Conservation (phyloP, 2,329 filamentous ascomycete genomes). For the Colletotrichum cuscutae region DNA sequence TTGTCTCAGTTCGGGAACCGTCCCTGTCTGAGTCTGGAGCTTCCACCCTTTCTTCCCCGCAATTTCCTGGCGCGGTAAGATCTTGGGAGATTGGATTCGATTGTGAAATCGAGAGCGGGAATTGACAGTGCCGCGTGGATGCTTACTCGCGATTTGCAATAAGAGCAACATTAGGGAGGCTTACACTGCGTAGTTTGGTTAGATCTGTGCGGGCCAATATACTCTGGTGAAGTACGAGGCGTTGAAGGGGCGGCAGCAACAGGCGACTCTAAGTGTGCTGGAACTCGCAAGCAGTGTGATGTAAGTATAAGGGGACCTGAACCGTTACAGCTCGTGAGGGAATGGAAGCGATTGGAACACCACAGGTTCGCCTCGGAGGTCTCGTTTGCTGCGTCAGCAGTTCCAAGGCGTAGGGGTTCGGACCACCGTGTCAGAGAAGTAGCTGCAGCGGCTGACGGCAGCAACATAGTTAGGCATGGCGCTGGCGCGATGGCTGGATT, state of each 20-base stretch:
- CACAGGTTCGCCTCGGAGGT: conserved; percentile 6
- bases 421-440: conserved; percentile 29
- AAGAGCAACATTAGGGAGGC: neutral
- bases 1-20: conserved; percentile 32
- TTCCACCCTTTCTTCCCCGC: conserved; percentile 33
- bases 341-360: neutral
- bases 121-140: conserved; percentile 24
- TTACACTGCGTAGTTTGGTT: neutral
- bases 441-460: conserved; percentile 32
- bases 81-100: conserved; percentile 21
- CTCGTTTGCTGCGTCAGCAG: conserved; percentile 8
- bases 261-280: neutral
- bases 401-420: conserved; percentile 9
- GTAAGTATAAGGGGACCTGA: neutral
- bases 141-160: conserved; percentile 3
- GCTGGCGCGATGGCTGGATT: conserved; percentile 25
- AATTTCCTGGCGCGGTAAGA: conserved; percentile 25
- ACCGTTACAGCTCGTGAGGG: neutral
- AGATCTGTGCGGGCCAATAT: neutral
- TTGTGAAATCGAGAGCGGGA: conserved; percentile 17
- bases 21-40: conserved; percentile 16
- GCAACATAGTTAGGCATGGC: conserved; percentile 23
- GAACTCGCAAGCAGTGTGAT: neutral
- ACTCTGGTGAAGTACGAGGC: neutral
- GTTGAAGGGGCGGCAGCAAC: neutral